These are phyloP conservation scores for Cocos nucifera DNA, from an alignment of 176 grass and related monocot genomes.

Conservation along the genomic window DNA sequence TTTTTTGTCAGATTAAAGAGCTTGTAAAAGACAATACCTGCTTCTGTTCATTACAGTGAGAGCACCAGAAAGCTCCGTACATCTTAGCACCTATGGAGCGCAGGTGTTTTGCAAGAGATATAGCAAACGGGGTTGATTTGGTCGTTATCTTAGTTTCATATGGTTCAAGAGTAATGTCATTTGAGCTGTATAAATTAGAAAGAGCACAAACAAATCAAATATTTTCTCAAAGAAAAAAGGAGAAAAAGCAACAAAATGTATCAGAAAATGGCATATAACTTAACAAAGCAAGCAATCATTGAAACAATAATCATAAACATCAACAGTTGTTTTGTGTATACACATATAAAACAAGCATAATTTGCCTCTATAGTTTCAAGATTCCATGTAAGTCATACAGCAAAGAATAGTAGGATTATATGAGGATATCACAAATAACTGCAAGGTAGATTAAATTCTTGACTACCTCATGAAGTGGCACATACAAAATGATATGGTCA, in stretches of 20 bases:
- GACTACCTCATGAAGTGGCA: too few species aligned
- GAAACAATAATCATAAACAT: too few species aligned
- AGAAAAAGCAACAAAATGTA: background rate
- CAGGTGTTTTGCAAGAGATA: constrained; percentile 81
- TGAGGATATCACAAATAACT: too few species aligned
- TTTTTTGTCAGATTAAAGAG: background rate
- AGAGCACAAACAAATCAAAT: constrained; percentile 13
- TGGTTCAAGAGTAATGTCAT: constrained; percentile 64
- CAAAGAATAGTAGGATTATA: too few species aligned
- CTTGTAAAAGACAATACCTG: constrained; percentile 37
- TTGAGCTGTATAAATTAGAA: constrained; percentile 39
- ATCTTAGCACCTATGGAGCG: constrained; percentile 84
- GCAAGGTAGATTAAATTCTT: too few species aligned
- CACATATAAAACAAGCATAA: too few species aligned
- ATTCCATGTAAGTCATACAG: too few species aligned
- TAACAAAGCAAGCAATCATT: too few species aligned
- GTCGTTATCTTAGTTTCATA: constrained; percentile 71
- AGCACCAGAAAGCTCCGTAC: constrained; percentile 99
- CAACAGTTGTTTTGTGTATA: too few species aligned
- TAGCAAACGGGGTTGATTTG: constrained; percentile 62
- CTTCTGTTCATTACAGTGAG: constrained; percentile 94
- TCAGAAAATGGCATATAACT: too few species aligned
- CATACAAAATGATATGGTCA: too few species aligned
- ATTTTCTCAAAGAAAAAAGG: background rate
- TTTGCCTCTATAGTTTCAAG: too few species aligned